A percentile compares a stretch with the other conserved stretches of the same genome.
phyloP scores from a whole-genome alignment of 2,329 filamentous ascomycete species.

The Fusarium sp. region DNA sequence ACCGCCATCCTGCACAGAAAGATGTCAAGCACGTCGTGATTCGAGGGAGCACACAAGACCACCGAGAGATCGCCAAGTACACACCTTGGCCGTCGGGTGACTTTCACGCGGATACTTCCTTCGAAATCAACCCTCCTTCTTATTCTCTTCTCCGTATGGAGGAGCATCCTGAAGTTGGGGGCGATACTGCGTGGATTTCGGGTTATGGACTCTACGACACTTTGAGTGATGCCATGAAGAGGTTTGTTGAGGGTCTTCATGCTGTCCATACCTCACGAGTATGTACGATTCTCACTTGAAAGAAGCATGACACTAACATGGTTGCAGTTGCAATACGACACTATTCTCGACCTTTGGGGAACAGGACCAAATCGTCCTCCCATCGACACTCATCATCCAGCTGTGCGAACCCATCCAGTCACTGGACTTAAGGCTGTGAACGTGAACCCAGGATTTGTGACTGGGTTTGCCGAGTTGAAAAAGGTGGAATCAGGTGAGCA shows the following conservation, averaged over 20 bases:
- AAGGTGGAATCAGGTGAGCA: slow-evolving; percentile 59
- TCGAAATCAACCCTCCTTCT: slow-evolving; percentile 63
- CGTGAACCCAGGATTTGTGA: slow-evolving; percentile 60
- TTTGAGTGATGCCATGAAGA: slow-evolving; percentile 56
- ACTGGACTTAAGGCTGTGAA: slow-evolving; percentile 60
- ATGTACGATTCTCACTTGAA: not conserved
- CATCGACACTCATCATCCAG: slow-evolving; percentile 61
- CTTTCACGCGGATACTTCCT: slow-evolving; percentile 63
- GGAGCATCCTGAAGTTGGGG: slow-evolving; percentile 60
- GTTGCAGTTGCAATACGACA: slow-evolving; percentile 16
- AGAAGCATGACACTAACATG: not conserved
- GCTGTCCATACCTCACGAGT: slow-evolving; percentile 57
- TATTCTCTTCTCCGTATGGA: slow-evolving; percentile 65
- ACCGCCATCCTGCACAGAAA: slow-evolving; percentile 60
- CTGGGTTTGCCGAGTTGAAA: slow-evolving; percentile 62
- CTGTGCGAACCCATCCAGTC: slow-evolving; percentile 62
- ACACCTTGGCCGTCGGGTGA: slow-evolving; percentile 50
- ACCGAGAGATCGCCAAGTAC: slow-evolving; percentile 58
- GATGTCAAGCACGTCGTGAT: slow-evolving; percentile 54
- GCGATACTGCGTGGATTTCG: slow-evolving; percentile 62
- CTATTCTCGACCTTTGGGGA: slow-evolving; percentile 18
- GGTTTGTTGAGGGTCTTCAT: slow-evolving; percentile 57
- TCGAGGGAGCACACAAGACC: slow-evolving; percentile 58
- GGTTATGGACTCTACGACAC: slow-evolving; percentile 59
- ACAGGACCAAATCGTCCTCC: slow-evolving; percentile 50